These are phyloP conservation scores for Diddensiella transvaalensis DNA, from an alignment of 805 yeast genomes.

Conservation along the genomic window DNA sequence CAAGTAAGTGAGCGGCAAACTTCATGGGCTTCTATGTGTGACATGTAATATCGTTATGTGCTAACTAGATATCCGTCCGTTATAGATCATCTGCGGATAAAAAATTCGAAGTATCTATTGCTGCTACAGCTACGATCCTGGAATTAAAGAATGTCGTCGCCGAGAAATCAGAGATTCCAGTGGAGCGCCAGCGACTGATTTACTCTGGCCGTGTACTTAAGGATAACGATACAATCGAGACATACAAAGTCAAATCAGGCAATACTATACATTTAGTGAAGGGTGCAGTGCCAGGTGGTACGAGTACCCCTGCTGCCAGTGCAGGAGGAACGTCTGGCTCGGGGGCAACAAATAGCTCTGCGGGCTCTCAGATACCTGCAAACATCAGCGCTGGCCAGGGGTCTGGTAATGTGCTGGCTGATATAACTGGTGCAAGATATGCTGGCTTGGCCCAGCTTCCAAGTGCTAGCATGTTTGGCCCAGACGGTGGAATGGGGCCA, in stretches of 20 bases:
- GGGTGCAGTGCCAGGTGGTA: constrained; percentile 52
- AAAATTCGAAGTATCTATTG: constrained; percentile 64
- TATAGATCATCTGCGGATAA: constrained; percentile 60
- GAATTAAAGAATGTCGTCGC: constrained; percentile 68
- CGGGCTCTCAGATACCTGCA: constrained; percentile 52
- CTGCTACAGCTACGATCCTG: constrained; percentile 52
- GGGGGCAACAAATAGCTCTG: constrained; percentile 19
- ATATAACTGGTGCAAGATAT: constrained; percentile 89
- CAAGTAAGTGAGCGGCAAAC: constrained; percentile 8
- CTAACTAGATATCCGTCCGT: neutral
- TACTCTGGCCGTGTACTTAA: constrained; percentile 92
- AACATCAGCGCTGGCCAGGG: constrained; percentile 86
- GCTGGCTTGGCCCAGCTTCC: constrained; percentile 93
- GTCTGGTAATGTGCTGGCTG: constrained; percentile 85
- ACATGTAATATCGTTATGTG: neutral
- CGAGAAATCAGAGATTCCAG: constrained; percentile 60
- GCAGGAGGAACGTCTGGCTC: constrained; percentile 22
- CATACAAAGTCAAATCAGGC: constrained; percentile 79
- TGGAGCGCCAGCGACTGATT: constrained; percentile 80
- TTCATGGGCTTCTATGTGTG: too few species aligned
- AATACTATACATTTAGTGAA: constrained; percentile 88
- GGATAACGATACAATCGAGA: constrained; percentile 68
- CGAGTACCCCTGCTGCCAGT: constrained; percentile 26
- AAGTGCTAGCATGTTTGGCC: constrained; percentile 82
- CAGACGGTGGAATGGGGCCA: constrained; percentile 87